These are phyloP conservation scores for Pterocarpus macrocarpus DNA, from an alignment of 306 rosid species.

Conservation along the genomic window DNA sequence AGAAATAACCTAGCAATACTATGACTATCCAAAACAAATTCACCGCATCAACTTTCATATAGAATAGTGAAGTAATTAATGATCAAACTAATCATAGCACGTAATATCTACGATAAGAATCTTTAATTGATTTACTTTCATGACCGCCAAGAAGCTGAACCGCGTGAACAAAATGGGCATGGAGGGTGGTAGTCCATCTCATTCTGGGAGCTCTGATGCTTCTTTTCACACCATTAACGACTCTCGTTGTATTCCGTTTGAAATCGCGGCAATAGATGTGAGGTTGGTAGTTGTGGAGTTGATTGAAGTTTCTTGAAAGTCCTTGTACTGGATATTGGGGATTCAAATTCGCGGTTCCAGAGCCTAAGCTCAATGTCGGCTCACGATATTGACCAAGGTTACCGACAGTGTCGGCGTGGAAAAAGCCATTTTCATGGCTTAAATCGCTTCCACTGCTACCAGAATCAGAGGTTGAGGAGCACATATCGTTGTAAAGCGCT, in stretches of 20 bases:
- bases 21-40: not conserved
- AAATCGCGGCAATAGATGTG: slow-evolving; percentile 64
- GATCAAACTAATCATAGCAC: slow-evolving; percentile 22
- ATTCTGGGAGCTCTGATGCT: slow-evolving; percentile 90
- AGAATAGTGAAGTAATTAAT: not conserved
- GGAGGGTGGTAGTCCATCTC: slow-evolving; percentile 96
- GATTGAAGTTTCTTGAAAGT: slow-evolving; percentile 44
- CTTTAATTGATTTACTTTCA: slow-evolving; percentile 63
- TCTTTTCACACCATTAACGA: slow-evolving; percentile 57
- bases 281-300: slow-evolving; percentile 51
- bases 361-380: slow-evolving; percentile 68
- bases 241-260: slow-evolving; percentile 59
- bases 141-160: slow-evolving; percentile 98
- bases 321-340: slow-evolving; percentile 37
- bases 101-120: not conserved
- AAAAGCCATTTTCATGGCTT: slow-evolving; percentile 59
- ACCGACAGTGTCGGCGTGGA: slow-evolving; percentile 16
- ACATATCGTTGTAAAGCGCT: slow-evolving; percentile 48
- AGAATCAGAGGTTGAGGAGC: slow-evolving; percentile 68
- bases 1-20: not conserved
- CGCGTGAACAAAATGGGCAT: slow-evolving; percentile 90
- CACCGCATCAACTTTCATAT: not conserved
- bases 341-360: slow-evolving; percentile 44
- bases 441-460: slow-evolving; percentile 76
- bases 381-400: slow-evolving; percentile 10